A percentile compares a stretch with the other conserved stretches of the same genome.
Evolutionary conservation across 2,329 filamentous ascomycete species (phyloP).

Genomic region (Trichophyton benhamiae): DNA sequence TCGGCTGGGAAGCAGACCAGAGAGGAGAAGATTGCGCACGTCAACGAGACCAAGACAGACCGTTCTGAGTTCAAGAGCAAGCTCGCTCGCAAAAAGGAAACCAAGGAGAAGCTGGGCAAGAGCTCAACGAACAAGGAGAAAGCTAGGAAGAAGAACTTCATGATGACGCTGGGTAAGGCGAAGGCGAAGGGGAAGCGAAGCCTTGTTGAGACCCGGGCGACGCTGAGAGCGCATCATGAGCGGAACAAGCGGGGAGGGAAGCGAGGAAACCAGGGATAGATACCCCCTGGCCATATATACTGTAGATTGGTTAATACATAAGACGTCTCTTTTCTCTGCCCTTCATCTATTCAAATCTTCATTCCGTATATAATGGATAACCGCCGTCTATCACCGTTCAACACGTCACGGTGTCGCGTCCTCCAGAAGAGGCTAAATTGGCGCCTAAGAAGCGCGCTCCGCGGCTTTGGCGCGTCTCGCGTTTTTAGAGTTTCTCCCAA

Average conservation of each 20-base stretch:
- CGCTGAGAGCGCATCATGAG: conserved; percentile 68
- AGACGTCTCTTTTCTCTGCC: background rate
- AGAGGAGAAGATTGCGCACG: conserved; percentile 75
- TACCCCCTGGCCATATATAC: background rate
- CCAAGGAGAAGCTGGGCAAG: conserved; percentile 83
- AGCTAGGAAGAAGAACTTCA: conserved; percentile 90
- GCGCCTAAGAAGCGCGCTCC: background rate
- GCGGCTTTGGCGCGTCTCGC: background rate
- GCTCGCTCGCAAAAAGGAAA: conserved; percentile 69
- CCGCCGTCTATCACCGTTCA: too few relatives aligned
- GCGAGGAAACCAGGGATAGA: conserved; percentile 49
- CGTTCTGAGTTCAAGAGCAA: conserved; percentile 74
- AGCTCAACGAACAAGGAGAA: conserved; percentile 97
- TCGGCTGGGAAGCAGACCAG: conserved; percentile 65
- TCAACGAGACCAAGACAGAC: conserved; percentile 67
- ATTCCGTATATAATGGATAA: background rate
- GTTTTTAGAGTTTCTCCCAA: conserved; percentile 1
- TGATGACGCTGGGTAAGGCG: conserved; percentile 96
- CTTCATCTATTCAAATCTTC: background rate
- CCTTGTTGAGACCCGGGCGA: conserved; percentile 70
- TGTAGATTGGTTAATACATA: background rate
- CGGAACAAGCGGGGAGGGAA: conserved; percentile 73
- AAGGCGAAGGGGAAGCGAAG: conserved; percentile 92
- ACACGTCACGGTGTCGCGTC: background rate
- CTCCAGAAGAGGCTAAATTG: background rate